Conservation (phyloP, 495 filamentous ascomycete genomes). For the Cenococcum geophilum region DNA sequence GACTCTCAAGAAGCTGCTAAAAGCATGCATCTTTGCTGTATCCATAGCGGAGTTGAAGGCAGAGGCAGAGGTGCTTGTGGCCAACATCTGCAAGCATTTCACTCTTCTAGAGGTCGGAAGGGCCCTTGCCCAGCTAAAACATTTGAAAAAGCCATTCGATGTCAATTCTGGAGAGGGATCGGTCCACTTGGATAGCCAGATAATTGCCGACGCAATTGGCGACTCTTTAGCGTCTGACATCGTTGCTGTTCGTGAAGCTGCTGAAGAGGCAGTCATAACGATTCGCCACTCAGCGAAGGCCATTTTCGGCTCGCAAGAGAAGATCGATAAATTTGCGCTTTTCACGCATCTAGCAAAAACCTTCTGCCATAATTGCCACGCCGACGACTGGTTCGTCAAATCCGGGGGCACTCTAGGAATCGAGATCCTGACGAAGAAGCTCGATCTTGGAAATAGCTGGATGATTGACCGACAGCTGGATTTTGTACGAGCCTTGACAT, state of each 20-base stretch:
- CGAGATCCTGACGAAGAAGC: constrained; percentile 66
- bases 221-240: constrained; percentile 83
- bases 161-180: constrained; percentile 80
- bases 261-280: constrained; percentile 65
- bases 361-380: constrained; percentile 90
- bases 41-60: constrained; percentile 73
- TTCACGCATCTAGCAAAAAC: constrained; percentile 72
- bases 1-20: constrained; percentile 75
- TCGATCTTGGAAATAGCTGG: constrained; percentile 81
- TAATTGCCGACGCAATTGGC: constrained; percentile 81
- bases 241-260: constrained; percentile 71
- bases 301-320: constrained; percentile 70
- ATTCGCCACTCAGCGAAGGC: constrained; percentile 70
- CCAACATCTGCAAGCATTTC: constrained; percentile 81
- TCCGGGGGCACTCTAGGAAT: constrained; percentile 87
- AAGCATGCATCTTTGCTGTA: constrained; percentile 78
- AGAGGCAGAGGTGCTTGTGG: constrained; percentile 64
- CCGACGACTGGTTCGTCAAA: constrained; percentile 97
- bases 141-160: constrained; percentile 67
- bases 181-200: constrained; percentile 72
- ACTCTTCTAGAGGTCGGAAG: constrained; percentile 84
- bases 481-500: constrained; percentile 78
- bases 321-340: constrained; percentile 67
- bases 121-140: constrained; percentile 68
- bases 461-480: constrained; percentile 72